Conservation (phyloP, 257 asterid species). For the Solanum pimpinellifolium region DNA sequence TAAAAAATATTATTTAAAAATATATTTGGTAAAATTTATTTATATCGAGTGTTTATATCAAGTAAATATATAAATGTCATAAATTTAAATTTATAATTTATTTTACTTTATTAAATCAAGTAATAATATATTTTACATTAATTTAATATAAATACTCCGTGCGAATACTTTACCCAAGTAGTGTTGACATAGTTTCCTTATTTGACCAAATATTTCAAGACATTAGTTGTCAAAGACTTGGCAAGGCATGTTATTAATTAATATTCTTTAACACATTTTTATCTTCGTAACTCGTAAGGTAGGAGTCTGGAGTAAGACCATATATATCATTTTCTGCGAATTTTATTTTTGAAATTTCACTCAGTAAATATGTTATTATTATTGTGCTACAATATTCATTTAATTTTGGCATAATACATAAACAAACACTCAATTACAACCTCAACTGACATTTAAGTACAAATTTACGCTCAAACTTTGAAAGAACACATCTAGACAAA, state of each 20-base stretch:
- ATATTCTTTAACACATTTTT: not conserved
- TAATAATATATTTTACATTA: no score
- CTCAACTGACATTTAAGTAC: no score
- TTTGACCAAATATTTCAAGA: not conserved
- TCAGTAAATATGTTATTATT: not conserved
- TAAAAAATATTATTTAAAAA: no score
- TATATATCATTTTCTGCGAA: accelerated
- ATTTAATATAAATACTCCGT: no score
- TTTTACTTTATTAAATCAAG: no score
- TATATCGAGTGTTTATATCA: accelerated
- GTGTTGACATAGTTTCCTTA: not conserved
- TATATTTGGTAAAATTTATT: no score
- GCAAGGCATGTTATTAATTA: not conserved
- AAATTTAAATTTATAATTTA: accelerated
- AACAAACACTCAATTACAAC: not conserved
- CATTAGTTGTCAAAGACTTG: not conserved
- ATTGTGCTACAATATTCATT: not conserved
- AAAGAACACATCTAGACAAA: not conserved
- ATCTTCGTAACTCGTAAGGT: not conserved
- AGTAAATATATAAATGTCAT: accelerated
- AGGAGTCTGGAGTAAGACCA: not conserved
- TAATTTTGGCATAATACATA: not conserved
- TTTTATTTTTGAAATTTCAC: accelerated
- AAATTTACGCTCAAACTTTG: not conserved
- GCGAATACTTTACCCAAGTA: no score